A percentile compares a stretch with the other conserved stretches of the same genome.
Conservation (phyloP, 2,329 filamentous ascomycete species). For the Pyrenochaeta sp. region DNA sequence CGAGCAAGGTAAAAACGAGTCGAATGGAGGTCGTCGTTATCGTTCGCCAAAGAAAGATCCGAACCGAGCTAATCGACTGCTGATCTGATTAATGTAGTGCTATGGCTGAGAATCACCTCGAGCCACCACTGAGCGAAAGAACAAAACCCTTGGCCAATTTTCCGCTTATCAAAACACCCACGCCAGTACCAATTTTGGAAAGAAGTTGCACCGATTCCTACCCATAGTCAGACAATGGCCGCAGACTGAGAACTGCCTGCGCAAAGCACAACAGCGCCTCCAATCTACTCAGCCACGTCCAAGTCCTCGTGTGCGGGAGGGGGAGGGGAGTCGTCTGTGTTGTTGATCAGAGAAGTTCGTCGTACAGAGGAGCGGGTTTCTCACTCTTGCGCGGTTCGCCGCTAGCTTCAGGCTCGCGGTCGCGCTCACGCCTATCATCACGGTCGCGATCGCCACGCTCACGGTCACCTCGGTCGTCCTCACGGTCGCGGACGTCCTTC, state of each 20-base stretch:
- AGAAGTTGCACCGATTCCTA: constrained; percentile 21
- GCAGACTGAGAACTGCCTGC: constrained; percentile 17
- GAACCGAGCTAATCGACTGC: constrained; percentile 44
- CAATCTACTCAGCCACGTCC: constrained; percentile 81
- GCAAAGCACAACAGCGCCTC: constrained; percentile 21
- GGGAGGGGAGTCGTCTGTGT: constrained; percentile 75
- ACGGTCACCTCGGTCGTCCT: constrained; percentile 63
- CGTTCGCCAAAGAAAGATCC: constrained; percentile 46
- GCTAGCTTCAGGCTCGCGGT: constrained; percentile 74
- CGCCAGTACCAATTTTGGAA: constrained; percentile 31
- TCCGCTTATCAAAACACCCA: constrained; percentile 32
- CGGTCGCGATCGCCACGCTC: constrained; percentile 59
- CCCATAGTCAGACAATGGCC: constrained; percentile 23
- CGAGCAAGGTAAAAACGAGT: constrained; percentile 11
- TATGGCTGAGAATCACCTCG: constrained; percentile 32
- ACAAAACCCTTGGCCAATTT: constrained; percentile 35
- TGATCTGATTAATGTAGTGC: constrained; percentile 46
- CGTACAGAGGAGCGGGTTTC: constrained; percentile 24
- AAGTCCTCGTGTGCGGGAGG: constrained; percentile 86
- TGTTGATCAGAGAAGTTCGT: constrained; percentile 38
- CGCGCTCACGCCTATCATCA: constrained; percentile 60
- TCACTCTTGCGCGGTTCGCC: constrained; percentile 91
- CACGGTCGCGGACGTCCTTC: constrained; percentile 66
- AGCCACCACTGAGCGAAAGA: constrained; percentile 34
- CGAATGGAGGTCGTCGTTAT: constrained; percentile 45